Evolutionary conservation across 257 asterid genomes (phyloP), one percentile per base, ranked within the genome.

Genomic region (Cordia subcordata): DNA sequence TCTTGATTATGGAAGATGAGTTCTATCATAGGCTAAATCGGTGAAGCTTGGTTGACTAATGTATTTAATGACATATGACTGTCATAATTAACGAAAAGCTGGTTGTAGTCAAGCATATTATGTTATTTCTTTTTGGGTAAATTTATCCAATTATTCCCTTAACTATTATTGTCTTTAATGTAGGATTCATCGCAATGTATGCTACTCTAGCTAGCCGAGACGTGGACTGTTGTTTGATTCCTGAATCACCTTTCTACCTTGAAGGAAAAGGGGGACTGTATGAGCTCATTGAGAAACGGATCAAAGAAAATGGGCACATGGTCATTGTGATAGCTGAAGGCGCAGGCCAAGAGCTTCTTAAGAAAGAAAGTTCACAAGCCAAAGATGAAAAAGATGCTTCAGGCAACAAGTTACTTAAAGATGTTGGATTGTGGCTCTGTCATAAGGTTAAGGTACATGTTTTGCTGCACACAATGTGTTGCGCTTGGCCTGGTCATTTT

Each of bases 301-400:
- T 85, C 17, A 85, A 82, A 72, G 90, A 75, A 76, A 80, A 77
- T 65, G 94, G 90, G 40, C 94, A 85, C 62, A 82, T 85, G 90
- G 94, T 82, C 68, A 82, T 85, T 72, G 93, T 83, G 93, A 81
- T n/a, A n/a, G n/a, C n/a, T n/a, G n/a, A n/a, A n/a, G n/a, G n/a
- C n/a, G n/a, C n/a, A n/a, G n/a, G n/a, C 22, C 85, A 81, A 62
- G 93, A 84, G 46, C 88, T 84, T 75, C 82, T 84, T 49, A 57
- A 74, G 17, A 63, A 42, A 32, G 71, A 66, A 50, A 58, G 44
- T 58, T 47, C 61, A 13, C 53, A 22, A 33, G 75, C 76, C 23
- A 83, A 71, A 65, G 58, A 73, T 19, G 93, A 82, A 62, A 54
- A 60, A 55, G 93, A 84, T 81, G 94, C 89, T 70, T 84, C 94